Evolutionary conservation across 148 eudicot species (phyloP).

Genomic region (Rhododendron henanense): DNA sequence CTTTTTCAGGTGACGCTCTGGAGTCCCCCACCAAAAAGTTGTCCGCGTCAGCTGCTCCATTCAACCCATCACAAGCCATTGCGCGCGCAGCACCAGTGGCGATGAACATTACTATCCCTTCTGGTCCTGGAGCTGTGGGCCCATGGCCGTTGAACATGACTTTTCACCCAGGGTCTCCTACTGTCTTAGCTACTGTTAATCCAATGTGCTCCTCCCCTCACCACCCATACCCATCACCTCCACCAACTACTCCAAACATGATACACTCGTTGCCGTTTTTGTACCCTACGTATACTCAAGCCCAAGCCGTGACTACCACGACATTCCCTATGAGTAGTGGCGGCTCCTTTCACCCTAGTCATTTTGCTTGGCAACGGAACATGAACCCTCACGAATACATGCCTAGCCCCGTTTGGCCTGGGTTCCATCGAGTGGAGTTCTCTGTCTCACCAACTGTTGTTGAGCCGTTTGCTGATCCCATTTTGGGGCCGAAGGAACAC

Average conservation of each 20-base stretch:
- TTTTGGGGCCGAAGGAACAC: constrained; percentile 36
- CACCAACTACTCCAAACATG: constrained; percentile 79
- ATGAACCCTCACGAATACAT: constrained; percentile 52
- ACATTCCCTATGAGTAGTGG: constrained; percentile 45
- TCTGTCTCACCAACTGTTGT: constrained; percentile 55
- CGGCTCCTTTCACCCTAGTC: constrained; percentile 62
- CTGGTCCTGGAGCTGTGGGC: constrained; percentile 59
- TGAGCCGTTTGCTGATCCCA: constrained; percentile 55
- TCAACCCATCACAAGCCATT: constrained; percentile 56
- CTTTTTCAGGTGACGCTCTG: constrained; percentile 40
- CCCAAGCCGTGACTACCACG: constrained; percentile 58
- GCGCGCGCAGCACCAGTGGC: constrained; percentile 54
- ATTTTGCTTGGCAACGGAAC: constrained; percentile 80
- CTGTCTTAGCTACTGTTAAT: constrained; percentile 44
- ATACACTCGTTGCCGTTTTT: constrained; percentile 75
- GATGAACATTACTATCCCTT: constrained; percentile 52
- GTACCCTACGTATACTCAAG: constrained; percentile 84
- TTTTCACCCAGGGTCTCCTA: constrained; percentile 60
- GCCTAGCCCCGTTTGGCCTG: constrained; percentile 63
- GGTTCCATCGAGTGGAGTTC: constrained; percentile 66
- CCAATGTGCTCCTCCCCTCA: constrained; percentile 76
- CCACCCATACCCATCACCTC: constrained; percentile 85
- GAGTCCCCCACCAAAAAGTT: constrained; percentile 68
- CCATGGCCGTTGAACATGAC: constrained; percentile 90
- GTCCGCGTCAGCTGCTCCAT: constrained; percentile 96